Percentiles rank a stretch among this genome's conserved stretches.
Conservation (phyloP, 768 basidiomycete genomes). For the Hygrocybe punicea region DNA sequence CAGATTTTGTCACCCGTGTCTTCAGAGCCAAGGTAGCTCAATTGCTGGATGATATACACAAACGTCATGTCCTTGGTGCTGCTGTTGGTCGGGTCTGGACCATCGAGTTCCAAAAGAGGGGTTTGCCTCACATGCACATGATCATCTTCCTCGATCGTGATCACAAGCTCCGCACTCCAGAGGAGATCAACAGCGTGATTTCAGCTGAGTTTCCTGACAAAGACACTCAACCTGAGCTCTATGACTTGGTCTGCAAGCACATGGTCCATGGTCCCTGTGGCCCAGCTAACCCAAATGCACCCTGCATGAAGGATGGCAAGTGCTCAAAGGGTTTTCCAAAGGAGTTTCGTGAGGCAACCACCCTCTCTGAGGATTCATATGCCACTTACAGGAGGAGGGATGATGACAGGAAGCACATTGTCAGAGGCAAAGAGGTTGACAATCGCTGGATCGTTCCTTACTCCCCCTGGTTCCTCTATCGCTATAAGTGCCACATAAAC, state of each 20-base stretch:
- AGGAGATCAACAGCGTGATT: slow-evolving; percentile 36
- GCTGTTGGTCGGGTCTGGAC: slow-evolving; percentile 45
- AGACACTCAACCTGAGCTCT: slow-evolving; percentile 31
- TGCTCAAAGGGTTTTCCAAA: slow-evolving; percentile 49
- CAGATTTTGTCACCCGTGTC: slow-evolving; percentile 46
- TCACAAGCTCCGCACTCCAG: slow-evolving; percentile 33
- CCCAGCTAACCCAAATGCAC: slow-evolving; percentile 25
- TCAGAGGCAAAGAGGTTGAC: not conserved
- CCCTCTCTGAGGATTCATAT: slow-evolving; percentile 40
- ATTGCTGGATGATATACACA: slow-evolving; percentile 33
- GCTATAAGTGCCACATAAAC: slow-evolving; percentile 51
- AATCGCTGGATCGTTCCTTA: slow-evolving; percentile 22
- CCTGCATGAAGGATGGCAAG: slow-evolving; percentile 41
- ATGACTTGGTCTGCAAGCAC: slow-evolving; percentile 31
- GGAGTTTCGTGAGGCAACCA: slow-evolving; percentile 32
- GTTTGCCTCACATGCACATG: slow-evolving; percentile 54
- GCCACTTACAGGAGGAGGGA: slow-evolving; percentile 35
- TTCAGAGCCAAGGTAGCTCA: slow-evolving; percentile 44
- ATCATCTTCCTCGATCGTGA: slow-evolving; percentile 40
- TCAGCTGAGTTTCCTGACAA: slow-evolving; percentile 39
- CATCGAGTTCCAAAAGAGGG: slow-evolving; percentile 58
- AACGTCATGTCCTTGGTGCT: slow-evolving; percentile 40
- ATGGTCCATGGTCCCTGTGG: slow-evolving; percentile 55
- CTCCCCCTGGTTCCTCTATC: slow-evolving; percentile 30
- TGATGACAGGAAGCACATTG: slow-evolving; percentile 23